Conservation (phyloP, 768 basidiomycete species). For the Termitomyces heimii region DNA sequence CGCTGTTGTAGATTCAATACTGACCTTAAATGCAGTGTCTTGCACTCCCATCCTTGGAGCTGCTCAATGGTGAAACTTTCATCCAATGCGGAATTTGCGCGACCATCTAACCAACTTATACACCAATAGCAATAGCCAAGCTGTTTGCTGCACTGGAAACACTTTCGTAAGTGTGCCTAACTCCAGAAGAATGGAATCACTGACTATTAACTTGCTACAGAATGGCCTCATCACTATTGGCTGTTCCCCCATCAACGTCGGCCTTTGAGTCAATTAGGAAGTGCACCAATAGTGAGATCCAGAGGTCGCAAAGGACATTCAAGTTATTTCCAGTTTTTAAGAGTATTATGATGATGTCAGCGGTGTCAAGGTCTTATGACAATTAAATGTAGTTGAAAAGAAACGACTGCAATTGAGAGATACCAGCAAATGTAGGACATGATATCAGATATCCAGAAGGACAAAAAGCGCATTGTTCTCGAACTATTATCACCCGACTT, state of each 20-base stretch:
- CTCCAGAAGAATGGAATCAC: background rate
- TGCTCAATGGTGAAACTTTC: background rate
- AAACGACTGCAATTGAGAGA: no score
- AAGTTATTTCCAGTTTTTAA: background rate
- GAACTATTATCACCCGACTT: no score
- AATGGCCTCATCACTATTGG: constrained; percentile 11
- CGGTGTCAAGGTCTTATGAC: no score
- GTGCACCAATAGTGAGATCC: background rate
- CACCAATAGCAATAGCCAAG: constrained; percentile 5
- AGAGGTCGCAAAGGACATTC: background rate
- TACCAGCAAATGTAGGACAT: no score
- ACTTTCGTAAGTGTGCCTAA: constrained; percentile 10
- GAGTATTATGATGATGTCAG: background rate
- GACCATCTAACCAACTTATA: background rate
- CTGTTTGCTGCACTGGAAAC: constrained; percentile 15
- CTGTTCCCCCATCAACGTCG: constrained; percentile 7
- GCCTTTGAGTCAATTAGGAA: background rate
- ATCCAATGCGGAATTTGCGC: background rate
- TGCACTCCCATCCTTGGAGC: constrained; percentile 10
- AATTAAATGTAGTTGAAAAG: no score
- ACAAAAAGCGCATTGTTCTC: no score
- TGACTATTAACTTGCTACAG: background rate
- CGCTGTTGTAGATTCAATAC: background rate
- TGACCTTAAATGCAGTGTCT: constrained; percentile 2
- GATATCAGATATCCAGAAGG: background rate